These are phyloP conservation scores for Rhazya stricta DNA, from an alignment of 257 asterid species.

Conservation along the genomic window DNA sequence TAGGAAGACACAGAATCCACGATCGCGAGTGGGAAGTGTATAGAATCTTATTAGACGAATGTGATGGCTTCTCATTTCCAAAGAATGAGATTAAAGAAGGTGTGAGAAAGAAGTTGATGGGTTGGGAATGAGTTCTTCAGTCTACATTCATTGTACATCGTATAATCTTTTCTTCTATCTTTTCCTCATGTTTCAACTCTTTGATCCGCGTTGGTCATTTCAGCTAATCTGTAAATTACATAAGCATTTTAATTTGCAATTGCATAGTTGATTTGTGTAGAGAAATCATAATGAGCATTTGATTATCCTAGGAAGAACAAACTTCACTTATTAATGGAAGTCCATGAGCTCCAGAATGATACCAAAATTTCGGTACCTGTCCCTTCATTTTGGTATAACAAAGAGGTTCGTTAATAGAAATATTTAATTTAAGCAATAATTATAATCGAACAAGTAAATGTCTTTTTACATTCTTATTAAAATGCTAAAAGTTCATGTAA, in stretches of 20 bases:
- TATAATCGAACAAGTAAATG: too few species aligned
- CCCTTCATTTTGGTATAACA: too few species aligned
- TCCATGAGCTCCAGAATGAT: background rate
- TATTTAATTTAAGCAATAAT: too few species aligned
- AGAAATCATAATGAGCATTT: background rate
- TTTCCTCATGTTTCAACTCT: background rate
- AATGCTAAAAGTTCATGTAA: too few species aligned
- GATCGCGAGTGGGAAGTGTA: conserved; percentile 78
- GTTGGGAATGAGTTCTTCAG: conserved; percentile 43
- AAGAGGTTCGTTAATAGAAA: too few species aligned
- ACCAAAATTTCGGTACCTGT: too few species aligned
- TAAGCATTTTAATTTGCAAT: background rate
- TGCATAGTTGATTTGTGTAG: background rate
- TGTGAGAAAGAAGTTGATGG: conserved; percentile 57
- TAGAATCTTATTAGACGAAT: conserved; percentile 57
- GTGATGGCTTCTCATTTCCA: conserved; percentile 30
- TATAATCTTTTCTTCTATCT: background rate
- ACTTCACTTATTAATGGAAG: background rate
- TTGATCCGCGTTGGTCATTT: background rate
- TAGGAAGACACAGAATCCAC: conserved; percentile 47
- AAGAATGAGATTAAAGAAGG: conserved; percentile 48
- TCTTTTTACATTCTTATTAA: too few species aligned
- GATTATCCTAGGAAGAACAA: too few species aligned
- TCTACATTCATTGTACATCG: conserved; percentile 31
- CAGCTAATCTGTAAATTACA: conserved; percentile 19